phyloP scores from a whole-genome alignment of 176 grass and related monocot species.

The Neostapfia colusana region DNA sequence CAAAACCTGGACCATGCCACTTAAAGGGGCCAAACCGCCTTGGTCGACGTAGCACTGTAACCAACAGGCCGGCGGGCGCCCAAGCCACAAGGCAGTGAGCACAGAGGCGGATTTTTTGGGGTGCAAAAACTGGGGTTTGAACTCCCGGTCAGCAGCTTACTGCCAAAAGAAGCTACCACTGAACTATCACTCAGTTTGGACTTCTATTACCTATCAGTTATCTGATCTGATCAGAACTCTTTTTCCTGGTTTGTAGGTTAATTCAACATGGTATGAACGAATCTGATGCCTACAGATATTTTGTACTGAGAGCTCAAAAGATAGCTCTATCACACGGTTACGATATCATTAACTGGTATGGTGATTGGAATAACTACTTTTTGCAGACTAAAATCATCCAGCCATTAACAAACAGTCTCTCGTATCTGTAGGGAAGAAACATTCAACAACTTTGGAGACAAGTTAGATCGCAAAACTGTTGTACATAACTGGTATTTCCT shows the following conservation, averaged over 20 bases:
- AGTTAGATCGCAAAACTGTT: constrained; percentile 73
- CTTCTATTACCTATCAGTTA: neutral
- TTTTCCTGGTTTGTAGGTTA: constrained; percentile 54
- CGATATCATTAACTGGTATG: constrained; percentile 79
- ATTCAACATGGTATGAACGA: constrained; percentile 71
- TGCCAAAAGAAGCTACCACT: too few relatives aligned
- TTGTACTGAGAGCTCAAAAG: constrained; percentile 79
- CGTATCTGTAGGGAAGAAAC: constrained; percentile 83
- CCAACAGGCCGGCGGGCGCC: too few relatives aligned
- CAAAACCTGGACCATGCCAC: too few relatives aligned
- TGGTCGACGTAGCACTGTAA: too few relatives aligned
- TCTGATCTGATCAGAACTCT: constrained; percentile 24
- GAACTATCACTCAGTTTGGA: too few relatives aligned
- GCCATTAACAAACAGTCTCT: constrained; percentile 29
- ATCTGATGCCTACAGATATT: constrained; percentile 77
- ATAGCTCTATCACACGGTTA: constrained; percentile 86
- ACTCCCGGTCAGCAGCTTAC: too few relatives aligned
- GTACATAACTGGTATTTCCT: constrained; percentile 93
- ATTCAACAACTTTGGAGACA: constrained; percentile 82
- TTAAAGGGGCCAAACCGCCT: too few relatives aligned
- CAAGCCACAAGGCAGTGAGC: too few relatives aligned
- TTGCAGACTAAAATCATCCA: constrained; percentile 7
- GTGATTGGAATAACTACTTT: constrained; percentile 9
- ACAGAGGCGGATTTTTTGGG: too few relatives aligned
- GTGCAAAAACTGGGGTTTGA: too few relatives aligned